Evolutionary conservation across 768 basidiomycete species (phyloP).

Genomic region (Podaxis mareebaensis): DNA sequence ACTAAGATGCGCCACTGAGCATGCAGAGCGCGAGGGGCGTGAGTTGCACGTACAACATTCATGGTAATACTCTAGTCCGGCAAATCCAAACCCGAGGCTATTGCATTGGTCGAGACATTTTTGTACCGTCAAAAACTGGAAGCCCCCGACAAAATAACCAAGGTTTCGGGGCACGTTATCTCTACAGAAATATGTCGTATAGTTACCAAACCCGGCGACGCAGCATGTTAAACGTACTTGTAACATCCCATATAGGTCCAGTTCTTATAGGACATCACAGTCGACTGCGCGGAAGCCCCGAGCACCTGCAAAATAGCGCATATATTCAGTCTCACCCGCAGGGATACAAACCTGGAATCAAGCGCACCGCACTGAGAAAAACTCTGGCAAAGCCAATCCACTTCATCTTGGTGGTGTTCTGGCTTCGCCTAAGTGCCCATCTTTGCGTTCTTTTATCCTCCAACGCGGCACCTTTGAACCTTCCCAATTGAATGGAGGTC

Average conservation of each 20-base stretch:
- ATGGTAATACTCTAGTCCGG: slow-evolving; percentile 22
- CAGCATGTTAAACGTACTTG: not conserved
- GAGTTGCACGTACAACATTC: slow-evolving; percentile 23
- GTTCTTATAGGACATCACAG: not conserved
- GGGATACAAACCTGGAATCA: not conserved
- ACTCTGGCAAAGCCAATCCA: not conserved
- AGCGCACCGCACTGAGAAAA: not conserved
- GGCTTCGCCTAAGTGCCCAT: not conserved
- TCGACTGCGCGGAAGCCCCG: not conserved
- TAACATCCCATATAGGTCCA: not conserved
- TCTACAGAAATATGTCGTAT: not conserved
- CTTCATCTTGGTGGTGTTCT: not conserved
- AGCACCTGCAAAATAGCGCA: not conserved
- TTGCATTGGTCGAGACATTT: slow-evolving; percentile 22
- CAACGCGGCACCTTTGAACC: not conserved
- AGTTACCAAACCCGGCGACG: not conserved
- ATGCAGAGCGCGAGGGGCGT: not conserved
- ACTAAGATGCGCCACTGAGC: slow-evolving; percentile 9
- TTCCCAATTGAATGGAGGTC: not conserved
- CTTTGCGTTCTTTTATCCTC: not conserved
- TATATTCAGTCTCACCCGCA: not conserved
- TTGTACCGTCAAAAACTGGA: slow-evolving; percentile 19
- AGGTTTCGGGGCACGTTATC: slow-evolving; percentile 19
- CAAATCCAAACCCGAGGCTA: slow-evolving; percentile 18
- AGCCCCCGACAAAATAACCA: slow-evolving; percentile 17